Conservation (phyloP, 1,284 basidiomycete species). For the Cryptococcus hybrid region DNA sequence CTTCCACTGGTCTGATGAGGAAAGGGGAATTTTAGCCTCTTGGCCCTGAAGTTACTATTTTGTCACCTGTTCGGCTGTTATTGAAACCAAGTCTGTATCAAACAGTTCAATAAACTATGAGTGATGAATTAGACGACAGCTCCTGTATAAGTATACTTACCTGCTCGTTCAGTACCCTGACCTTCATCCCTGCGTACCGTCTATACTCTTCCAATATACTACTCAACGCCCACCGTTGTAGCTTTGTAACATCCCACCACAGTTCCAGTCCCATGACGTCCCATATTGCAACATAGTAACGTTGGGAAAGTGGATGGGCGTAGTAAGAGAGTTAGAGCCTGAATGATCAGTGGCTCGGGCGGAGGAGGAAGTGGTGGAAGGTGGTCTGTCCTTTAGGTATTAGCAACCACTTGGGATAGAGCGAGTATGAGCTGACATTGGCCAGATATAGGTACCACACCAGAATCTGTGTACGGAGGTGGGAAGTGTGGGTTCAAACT, state of each 20-base stretch:
- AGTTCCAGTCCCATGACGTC: constrained; percentile 55
- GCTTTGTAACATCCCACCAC: constrained; percentile 54
- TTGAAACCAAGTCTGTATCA: constrained; percentile 54
- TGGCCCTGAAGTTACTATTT: background rate
- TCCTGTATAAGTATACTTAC: constrained; percentile 29
- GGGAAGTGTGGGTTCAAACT: constrained; percentile 46
- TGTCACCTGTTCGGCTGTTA: constrained; percentile 26
- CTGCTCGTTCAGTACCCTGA: constrained; percentile 56
- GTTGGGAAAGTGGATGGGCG: constrained; percentile 54
- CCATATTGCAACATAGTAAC: constrained; percentile 57
- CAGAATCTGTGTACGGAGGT: constrained; percentile 47
- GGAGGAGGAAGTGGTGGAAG: constrained; percentile 47
- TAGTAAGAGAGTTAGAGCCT: constrained; percentile 54
- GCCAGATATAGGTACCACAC: constrained; percentile 41
- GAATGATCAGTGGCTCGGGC: constrained; percentile 55
- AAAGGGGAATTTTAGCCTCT: too few species aligned
- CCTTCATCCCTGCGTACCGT: constrained; percentile 55
- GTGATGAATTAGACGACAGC: background rate
- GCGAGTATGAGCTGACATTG: constrained; percentile 32
- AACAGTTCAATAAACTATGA: constrained; percentile 57
- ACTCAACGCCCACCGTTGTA: constrained; percentile 54
- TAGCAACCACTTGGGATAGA: background rate
- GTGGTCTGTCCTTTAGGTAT: constrained; percentile 27
- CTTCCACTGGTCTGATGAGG: too few species aligned
- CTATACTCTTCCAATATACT: constrained; percentile 56